These are phyloP conservation scores for Purshia tridentata DNA, from an alignment of 306 rosid genomes.

Conservation along the genomic window DNA sequence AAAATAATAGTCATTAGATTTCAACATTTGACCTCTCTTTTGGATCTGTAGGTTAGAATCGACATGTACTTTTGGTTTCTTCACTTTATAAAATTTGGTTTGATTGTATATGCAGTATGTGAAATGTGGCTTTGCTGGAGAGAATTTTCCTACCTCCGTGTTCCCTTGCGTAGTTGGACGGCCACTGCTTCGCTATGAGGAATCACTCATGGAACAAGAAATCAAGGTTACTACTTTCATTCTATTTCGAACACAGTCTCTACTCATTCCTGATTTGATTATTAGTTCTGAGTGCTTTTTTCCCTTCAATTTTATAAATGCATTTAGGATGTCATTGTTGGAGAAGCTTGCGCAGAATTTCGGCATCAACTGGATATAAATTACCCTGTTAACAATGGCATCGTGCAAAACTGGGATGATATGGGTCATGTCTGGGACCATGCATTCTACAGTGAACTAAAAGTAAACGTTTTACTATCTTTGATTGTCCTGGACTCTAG, in stretches of 20 bases:
- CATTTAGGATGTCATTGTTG: constrained; percentile 82
- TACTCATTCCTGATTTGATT: neutral
- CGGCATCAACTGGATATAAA: constrained; percentile 94
- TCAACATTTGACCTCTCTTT: neutral
- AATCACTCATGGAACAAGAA: constrained; percentile 85
- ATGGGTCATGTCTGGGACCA: constrained; percentile 99
- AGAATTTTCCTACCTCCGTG: constrained; percentile 93
- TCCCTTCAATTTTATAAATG: neutral
- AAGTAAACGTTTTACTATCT: constrained; percentile 39
- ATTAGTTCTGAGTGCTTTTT: constrained; percentile 10
- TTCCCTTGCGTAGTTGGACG: constrained; percentile 98
- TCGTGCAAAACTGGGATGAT: constrained; percentile 98
- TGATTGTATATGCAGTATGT: constrained; percentile 63
- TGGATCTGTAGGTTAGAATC: constrained; percentile 2
- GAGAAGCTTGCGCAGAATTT: constrained; percentile 85
- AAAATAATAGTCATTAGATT: neutral
- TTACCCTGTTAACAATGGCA: constrained; percentile 90
- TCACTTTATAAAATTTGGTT: neutral
- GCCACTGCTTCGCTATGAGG: constrained; percentile 97
- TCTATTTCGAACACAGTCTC: neutral
- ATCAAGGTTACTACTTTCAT: constrained; percentile 51
- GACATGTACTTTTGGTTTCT: neutral
- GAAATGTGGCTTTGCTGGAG: constrained; percentile 96
- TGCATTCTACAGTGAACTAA: constrained; percentile 84
- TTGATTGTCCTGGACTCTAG: constrained; percentile 8